Percentiles rank a stretch among this genome's conserved stretches.
Conservation (phyloP, 352 stramenopile species). For the Plasmopara viticola region DNA sequence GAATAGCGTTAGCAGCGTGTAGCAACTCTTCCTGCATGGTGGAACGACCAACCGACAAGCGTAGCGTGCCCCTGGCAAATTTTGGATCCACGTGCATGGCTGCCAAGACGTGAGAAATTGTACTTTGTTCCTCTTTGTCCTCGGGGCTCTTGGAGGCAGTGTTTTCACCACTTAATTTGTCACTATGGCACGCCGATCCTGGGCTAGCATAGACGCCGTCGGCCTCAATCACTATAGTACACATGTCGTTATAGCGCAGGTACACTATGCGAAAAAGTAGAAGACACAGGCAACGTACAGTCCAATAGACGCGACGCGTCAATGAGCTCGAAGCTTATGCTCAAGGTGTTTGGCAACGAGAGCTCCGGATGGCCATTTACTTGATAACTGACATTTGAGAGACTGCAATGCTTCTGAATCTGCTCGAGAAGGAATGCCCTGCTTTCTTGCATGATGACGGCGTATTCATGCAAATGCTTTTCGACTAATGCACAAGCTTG, state of each 20-base stretch:
- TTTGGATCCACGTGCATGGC: slow-evolving; percentile 89
- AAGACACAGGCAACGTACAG: slow-evolving; percentile 23
- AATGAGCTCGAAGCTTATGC: slow-evolving; percentile 88
- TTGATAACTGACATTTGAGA: slow-evolving; percentile 46
- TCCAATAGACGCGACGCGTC: slow-evolving; percentile 79
- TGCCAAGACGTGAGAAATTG: slow-evolving; percentile 87
- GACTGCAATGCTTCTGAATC: slow-evolving; percentile 42
- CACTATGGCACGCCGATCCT: slow-evolving; percentile 91
- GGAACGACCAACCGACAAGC: slow-evolving; percentile 90
- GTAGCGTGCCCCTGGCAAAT: slow-evolving; percentile 90
- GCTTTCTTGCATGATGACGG: slow-evolving; percentile 56
- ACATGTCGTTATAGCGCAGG: slow-evolving; percentile 3
- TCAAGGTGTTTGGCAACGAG: slow-evolving; percentile 95
- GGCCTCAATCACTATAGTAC: slow-evolving; percentile 58
- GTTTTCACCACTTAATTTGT: slow-evolving; percentile 30
- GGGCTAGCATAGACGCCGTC: slow-evolving; percentile 86
- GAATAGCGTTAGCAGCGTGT: slow-evolving; percentile 77
- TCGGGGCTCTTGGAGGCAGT: slow-evolving; percentile 12
- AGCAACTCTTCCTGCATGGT: slow-evolving; percentile 88
- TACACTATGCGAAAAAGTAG: background rate
- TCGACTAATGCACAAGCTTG: slow-evolving; percentile 67
- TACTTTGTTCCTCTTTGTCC: slow-evolving; percentile 29
- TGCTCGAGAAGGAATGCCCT: slow-evolving; percentile 47
- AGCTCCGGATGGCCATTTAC: slow-evolving; percentile 81
- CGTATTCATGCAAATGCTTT: slow-evolving; percentile 67